Percentiles rank a stretch among this genome's conserved stretches.
Conservation (phyloP, 2,329 filamentous ascomycete species). For the Venturia oleaginea region DNA sequence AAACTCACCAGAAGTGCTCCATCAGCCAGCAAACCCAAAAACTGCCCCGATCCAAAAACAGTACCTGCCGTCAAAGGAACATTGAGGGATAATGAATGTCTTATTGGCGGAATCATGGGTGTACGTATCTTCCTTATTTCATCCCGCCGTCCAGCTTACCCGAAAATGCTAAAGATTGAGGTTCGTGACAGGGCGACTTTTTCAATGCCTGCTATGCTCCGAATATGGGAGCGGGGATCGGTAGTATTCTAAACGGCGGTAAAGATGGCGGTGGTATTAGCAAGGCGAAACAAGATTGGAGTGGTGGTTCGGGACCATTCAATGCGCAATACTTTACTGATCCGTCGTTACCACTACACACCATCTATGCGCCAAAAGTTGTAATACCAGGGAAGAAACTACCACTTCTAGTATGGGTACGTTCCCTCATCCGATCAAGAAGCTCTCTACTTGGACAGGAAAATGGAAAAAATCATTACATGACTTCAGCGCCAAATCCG, state of each 20-base stretch:
- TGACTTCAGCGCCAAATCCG: too few species aligned
- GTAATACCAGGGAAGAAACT: conserved; percentile 1
- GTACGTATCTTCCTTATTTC: background rate
- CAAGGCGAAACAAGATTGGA: conserved; percentile 4
- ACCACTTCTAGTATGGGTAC: conserved; percentile 12
- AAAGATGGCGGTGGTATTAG: background rate
- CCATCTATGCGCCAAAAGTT: conserved; percentile 13
- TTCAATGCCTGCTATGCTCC: conserved; percentile 13
- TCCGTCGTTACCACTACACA: background rate
- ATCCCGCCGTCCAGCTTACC: background rate
- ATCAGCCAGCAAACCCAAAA: conserved; percentile 1
- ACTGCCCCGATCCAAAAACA: conserved; percentile 5
- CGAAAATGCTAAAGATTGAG: background rate
- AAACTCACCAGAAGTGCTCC: background rate
- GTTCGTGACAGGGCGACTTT: conserved; percentile 7
- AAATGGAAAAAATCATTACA: background rate
- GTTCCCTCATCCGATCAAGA: too few species aligned
- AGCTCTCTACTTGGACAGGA: too few species aligned
- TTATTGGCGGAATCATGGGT: conserved; percentile 11
- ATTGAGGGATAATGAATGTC: conserved; percentile 11
- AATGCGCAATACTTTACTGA: conserved; percentile 12
- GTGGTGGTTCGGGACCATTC: conserved; percentile 11
- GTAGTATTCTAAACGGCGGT: background rate
- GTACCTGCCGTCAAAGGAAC: conserved; percentile 1
- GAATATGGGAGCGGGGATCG: conserved; percentile 1